These are phyloP conservation scores for Penicillium sumatraense DNA, from an alignment of 2,329 filamentous ascomycete genomes.

Conservation along the genomic window DNA sequence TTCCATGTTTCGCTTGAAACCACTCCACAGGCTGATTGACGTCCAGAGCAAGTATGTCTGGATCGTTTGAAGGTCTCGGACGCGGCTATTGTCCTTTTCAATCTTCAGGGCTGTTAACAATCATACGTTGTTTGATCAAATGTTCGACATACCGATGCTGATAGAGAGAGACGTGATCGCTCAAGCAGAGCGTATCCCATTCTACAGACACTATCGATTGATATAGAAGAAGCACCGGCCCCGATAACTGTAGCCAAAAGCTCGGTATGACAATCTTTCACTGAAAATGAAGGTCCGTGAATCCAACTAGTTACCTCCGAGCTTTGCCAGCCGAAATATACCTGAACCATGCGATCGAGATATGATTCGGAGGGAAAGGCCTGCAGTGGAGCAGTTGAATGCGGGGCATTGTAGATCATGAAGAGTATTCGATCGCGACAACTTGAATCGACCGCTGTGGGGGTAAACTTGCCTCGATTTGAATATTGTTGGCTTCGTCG, in stretches of 20 bases:
- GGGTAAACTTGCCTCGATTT: neutral
- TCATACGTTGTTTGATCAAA: no score
- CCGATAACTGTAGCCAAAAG: neutral
- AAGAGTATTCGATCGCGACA: slow-evolving; percentile 3
- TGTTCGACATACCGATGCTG: neutral
- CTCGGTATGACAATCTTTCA: neutral
- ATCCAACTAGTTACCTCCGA: neutral
- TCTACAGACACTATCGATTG: neutral
- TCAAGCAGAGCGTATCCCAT: neutral
- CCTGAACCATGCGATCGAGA: slow-evolving; percentile 3
- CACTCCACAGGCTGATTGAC: slow-evolving; percentile 1
- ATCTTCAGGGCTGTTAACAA: neutral
- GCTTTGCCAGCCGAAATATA: slow-evolving; percentile 1
- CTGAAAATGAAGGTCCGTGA: neutral
- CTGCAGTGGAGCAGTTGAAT: neutral
- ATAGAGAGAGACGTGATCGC: neutral
- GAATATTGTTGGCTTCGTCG: neutral
- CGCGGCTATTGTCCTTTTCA: slow-evolving; percentile 3
- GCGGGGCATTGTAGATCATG: slow-evolving; percentile 1
- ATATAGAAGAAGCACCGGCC: neutral
- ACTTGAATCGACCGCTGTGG: neutral
- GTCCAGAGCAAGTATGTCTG: slow-evolving; percentile 1
- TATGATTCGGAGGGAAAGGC: slow-evolving; percentile 1
- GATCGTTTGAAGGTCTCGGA: neutral
- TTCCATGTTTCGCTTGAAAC: slow-evolving; percentile 3